Percentiles rank a stretch among this genome's conserved stretches.
These are phyloP conservation scores for Cyberlindnera maclurae DNA, from an alignment of 805 yeast genomes.

Conservation along the genomic window DNA sequence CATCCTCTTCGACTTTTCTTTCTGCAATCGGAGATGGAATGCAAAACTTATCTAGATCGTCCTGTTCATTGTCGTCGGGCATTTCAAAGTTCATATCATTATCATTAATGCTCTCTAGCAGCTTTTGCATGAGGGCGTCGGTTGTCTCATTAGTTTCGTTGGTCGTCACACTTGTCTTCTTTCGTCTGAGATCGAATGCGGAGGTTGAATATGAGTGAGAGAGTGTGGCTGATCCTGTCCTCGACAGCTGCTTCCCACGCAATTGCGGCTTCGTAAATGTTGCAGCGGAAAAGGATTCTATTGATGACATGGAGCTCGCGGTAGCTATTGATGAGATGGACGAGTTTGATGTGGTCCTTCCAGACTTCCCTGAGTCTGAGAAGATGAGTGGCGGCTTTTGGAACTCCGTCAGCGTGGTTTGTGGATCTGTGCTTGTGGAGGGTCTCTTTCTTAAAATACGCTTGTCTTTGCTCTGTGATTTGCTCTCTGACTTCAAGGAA, in stretches of 20 bases:
- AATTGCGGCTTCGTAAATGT: slow-evolving; percentile 7
- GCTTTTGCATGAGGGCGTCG: slow-evolving; percentile 2
- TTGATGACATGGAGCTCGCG: slow-evolving; percentile 19
- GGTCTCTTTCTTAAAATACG: not conserved
- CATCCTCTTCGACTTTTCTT: slow-evolving; percentile 6
- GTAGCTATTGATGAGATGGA: slow-evolving; percentile 20
- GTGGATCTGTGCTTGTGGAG: not conserved
- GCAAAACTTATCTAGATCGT: slow-evolving; percentile 18
- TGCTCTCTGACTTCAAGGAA: not conserved
- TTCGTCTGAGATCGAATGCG: slow-evolving; percentile 11
- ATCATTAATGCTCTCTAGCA: slow-evolving; percentile 3
- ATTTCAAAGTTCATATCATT: slow-evolving; percentile 4
- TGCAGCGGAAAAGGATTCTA: slow-evolving; percentile 8
- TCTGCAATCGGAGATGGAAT: slow-evolving; percentile 20
- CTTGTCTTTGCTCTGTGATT: not conserved
- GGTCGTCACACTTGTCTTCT: not conserved
- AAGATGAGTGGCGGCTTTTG: slow-evolving; percentile 1
- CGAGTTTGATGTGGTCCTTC: slow-evolving; percentile 18
- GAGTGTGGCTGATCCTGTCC: slow-evolving; percentile 18
- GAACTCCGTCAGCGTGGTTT: not conserved
- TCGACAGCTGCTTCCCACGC: slow-evolving; percentile 10
- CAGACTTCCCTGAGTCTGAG: slow-evolving; percentile 5
- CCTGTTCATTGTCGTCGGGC: slow-evolving; percentile 1
- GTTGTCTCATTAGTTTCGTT: slow-evolving; percentile 1
- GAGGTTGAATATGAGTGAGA: slow-evolving; percentile 16